Evolutionary conservation across 805 yeast species (phyloP).

Genomic region (Saccharomyces eubayanus): DNA sequence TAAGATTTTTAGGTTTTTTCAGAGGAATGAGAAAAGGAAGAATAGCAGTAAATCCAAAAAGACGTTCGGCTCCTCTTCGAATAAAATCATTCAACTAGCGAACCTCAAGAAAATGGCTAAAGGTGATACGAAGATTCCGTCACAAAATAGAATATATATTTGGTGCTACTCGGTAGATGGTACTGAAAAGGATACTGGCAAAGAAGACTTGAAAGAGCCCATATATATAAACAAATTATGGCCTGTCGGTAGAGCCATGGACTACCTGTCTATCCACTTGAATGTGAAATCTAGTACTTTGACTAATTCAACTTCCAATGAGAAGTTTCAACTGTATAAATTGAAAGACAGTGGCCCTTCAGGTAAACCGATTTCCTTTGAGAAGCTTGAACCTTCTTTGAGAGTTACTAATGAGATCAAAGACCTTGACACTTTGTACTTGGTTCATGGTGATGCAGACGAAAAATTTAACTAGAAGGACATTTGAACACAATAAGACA

Average conservation of each 20-base stretch:
- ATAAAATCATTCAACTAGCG: conserved; percentile 12
- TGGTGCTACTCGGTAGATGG: conserved; percentile 17
- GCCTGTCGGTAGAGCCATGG: conserved; percentile 30
- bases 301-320: conserved; percentile 5
- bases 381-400: conserved; percentile 8
- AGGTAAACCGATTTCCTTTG: neutral
- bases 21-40: conserved; percentile 5
- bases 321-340: conserved; percentile 23
- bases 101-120: conserved; percentile 16
- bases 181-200: conserved; percentile 6
- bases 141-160: conserved; percentile 21
- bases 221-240: conserved; percentile 26
- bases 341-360: neutral
- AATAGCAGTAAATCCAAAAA: neutral
- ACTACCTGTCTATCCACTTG: conserved; percentile 22
- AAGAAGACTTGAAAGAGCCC: conserved; percentile 5
- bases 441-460: conserved; percentile 21
- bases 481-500: neutral
- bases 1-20: conserved; percentile 22
- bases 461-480: neutral
- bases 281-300: conserved; percentile 19
- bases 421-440: conserved; percentile 21
- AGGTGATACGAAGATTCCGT: conserved; percentile 25
- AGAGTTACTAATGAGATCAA: conserved; percentile 16
- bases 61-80: conserved; percentile 4